These are phyloP conservation scores for Talaromyces albobiverticillius DNA, from an alignment of 2,329 filamentous ascomycete genomes.

Conservation along the genomic window DNA sequence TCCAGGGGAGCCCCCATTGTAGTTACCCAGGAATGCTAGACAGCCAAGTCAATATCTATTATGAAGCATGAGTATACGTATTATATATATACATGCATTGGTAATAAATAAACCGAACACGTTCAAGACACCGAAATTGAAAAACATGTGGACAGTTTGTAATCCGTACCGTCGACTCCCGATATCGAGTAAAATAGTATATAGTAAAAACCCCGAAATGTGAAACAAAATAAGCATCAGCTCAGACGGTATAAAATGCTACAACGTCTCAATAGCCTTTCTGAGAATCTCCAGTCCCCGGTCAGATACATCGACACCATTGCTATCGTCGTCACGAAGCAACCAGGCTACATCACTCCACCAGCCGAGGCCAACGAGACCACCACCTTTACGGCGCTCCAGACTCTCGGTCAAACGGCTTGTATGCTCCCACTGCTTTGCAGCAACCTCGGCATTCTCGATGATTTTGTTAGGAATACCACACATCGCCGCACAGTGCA, in stretches of 20 bases:
- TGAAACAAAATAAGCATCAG: not conserved
- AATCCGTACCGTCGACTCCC: too few relatives aligned
- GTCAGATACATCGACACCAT: slow-evolving; percentile 40
- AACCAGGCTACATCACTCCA: slow-evolving; percentile 84
- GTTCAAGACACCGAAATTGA: not conserved
- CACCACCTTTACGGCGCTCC: slow-evolving; percentile 73
- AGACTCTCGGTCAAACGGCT: slow-evolving; percentile 84
- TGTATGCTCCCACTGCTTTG: slow-evolving; percentile 92
- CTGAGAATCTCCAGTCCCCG: slow-evolving; percentile 56
- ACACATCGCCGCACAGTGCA: slow-evolving; percentile 99
- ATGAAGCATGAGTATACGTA: not conserved
- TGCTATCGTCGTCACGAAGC: slow-evolving; percentile 51
- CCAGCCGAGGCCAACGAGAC: slow-evolving; percentile 79
- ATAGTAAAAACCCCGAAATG: not conserved
- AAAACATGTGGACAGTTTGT: not conserved
- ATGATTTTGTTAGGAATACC: slow-evolving; percentile 83
- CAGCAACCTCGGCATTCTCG: slow-evolving; percentile 81
- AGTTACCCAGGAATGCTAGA: too few relatives aligned
- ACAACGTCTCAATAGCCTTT: slow-evolving; percentile 51
- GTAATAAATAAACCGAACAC: not conserved
- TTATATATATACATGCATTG: not conserved
- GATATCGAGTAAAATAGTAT: not conserved
- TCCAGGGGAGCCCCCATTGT: too few relatives aligned
- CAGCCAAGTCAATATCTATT: not conserved
- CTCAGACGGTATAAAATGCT: not conserved